Evolutionary conservation across 306 rosid genomes (phyloP).

Genomic region (Sindora glabra): DNA sequence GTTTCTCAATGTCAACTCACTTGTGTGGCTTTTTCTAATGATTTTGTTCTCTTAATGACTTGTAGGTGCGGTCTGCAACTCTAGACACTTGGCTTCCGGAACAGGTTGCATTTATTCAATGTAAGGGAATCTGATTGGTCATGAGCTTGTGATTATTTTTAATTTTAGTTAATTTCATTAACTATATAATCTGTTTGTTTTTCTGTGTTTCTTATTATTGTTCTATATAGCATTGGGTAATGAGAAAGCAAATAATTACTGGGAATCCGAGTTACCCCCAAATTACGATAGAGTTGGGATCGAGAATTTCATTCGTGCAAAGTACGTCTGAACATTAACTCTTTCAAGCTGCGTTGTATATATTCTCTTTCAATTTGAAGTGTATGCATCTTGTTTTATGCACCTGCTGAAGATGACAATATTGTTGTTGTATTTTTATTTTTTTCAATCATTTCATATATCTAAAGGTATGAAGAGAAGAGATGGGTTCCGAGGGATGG

Average conservation of each 20-base stretch:
- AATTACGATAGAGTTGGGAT: constrained; percentile 97
- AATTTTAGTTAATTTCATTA: constrained; percentile 6
- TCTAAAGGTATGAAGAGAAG: constrained; percentile 87
- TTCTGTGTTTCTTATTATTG: constrained; percentile 18
- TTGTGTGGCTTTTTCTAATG: not conserved
- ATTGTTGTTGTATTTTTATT: too few species aligned
- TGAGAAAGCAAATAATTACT: constrained; percentile 81
- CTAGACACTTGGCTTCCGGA: constrained; percentile 99
- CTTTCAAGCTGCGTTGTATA: constrained; percentile 17
- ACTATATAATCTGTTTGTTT: constrained; percentile 14
- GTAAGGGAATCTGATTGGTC: constrained; percentile 39
- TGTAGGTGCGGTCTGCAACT: constrained; percentile 97
- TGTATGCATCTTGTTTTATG: constrained; percentile 3
- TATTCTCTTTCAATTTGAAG: constrained; percentile 3
- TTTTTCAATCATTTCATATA: constrained; percentile 17
- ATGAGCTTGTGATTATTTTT: not conserved
- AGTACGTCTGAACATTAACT: constrained; percentile 52
- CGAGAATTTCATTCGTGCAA: constrained; percentile 98
- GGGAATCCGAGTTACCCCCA: constrained; percentile 99
- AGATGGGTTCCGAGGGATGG: constrained; percentile 86
- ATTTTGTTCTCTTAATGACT: constrained; percentile 14
- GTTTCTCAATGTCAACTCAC: not conserved
- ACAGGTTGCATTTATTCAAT: constrained; percentile 93
- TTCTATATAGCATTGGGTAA: constrained; percentile 85
- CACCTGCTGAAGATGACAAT: constrained; percentile 6